Conservation (phyloP, 352 stramenopile species). For the Thalassiosira ordinaria region DNA sequence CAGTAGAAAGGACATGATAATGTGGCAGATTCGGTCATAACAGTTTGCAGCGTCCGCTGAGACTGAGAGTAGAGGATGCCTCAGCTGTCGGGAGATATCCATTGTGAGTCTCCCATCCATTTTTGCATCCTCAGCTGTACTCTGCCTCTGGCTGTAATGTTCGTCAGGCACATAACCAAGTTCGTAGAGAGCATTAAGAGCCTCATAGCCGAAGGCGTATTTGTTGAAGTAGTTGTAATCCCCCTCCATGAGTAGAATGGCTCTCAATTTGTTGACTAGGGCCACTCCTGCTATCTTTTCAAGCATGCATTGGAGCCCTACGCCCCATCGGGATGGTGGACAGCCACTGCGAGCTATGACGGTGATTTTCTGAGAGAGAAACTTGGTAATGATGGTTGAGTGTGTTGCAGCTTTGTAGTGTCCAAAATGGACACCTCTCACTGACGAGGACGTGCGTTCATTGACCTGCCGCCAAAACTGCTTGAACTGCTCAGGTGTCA, state of each 20-base stretch:
- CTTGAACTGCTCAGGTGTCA: conserved; percentile 1
- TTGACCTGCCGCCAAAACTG: conserved; percentile 1
- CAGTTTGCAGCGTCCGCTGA: conserved; percentile 39
- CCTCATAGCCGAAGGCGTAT: not conserved
- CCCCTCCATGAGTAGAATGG: conserved; percentile 29
- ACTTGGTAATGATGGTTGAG: not conserved
- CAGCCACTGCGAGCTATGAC: not conserved
- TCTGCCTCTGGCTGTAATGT: conserved; percentile 13
- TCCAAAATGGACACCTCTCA: conserved; percentile 7
- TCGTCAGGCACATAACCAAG: conserved; percentile 12
- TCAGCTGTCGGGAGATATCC: conserved; percentile 23
- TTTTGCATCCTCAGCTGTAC: conserved; percentile 4
- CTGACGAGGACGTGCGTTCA: conserved; percentile 9
- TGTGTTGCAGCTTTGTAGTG: not conserved
- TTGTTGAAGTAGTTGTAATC: conserved; percentile 34
- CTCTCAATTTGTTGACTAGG: conserved; percentile 25
- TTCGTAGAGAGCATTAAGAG: conserved; percentile 4
- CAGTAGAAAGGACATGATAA: conserved; percentile 20
- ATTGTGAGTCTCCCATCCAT: conserved; percentile 2
- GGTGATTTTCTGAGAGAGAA: conserved; percentile 7
- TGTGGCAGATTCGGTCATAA: conserved; percentile 36
- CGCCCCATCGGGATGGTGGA: not conserved
- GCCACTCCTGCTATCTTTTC: conserved; percentile 19
- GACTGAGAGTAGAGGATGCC: not conserved
- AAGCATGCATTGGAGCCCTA: conserved; percentile 18